phyloP scores from a whole-genome alignment of 768 basidiomycete species.

The Lactarius pseudohatsudake region DNA sequence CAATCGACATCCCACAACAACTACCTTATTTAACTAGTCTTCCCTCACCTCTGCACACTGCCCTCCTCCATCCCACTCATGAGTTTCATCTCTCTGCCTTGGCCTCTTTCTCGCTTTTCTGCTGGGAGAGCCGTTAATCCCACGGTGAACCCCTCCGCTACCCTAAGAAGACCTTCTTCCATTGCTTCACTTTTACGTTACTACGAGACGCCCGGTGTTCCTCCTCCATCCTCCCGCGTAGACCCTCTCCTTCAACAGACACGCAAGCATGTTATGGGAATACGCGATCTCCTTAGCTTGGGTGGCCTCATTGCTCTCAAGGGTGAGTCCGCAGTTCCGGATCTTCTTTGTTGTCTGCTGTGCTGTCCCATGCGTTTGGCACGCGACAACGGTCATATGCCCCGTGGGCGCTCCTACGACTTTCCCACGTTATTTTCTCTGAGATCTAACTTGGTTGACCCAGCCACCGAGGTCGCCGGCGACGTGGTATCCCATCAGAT shows the following conservation, averaged over 20 bases:
- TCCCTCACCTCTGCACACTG: not conserved
- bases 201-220: constrained; percentile 65
- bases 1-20: not conserved
- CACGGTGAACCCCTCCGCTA: constrained; percentile 3
- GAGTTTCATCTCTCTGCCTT: constrained; percentile 26
- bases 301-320: constrained; percentile 45
- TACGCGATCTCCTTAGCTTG: constrained; percentile 75
- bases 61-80: constrained; percentile 7
- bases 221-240: constrained; percentile 73
- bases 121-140: constrained; percentile 6
- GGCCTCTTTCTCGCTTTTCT: constrained; percentile 32
- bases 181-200: constrained; percentile 34
- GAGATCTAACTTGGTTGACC: constrained; percentile 34
- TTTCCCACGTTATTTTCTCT: constrained; percentile 3
- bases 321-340: constrained; percentile 15
- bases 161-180: constrained; percentile 14
- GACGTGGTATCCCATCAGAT: constrained; percentile 79
- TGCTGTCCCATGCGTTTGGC: not conserved
- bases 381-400: constrained; percentile 18
- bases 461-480: constrained; percentile 49
- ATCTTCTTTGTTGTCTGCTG: constrained; percentile 2
- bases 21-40: not conserved
- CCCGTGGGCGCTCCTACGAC: constrained; percentile 4
- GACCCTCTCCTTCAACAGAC: constrained; percentile 64
- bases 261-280: constrained; percentile 51